Base-by-base conservation (phyloP, 2,329 filamentous ascomycete species). In the Trichoderma guizhouense region DNA sequence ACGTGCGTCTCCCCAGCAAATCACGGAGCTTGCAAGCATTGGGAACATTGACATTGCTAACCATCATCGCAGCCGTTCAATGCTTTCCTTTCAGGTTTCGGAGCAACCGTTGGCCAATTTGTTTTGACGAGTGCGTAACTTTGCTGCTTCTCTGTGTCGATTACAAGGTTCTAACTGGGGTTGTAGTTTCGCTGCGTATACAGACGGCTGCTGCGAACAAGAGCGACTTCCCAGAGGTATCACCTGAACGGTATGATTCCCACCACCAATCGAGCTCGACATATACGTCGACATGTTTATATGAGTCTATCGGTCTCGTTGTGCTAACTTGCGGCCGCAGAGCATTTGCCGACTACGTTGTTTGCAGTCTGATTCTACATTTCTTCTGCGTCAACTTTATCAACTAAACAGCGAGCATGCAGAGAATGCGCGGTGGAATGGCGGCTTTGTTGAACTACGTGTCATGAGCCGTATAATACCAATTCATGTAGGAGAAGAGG, bases 371-470 rank as follows among this genome's bases (percentile, higher is more conserved):
- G 81, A 93, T 98, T 81, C 85, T 98, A 82, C 96, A 99, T 86
- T 97, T 98, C 85, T 99, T 99, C 87, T 98, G 95, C 84, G 91
- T 98, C 81, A 99, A 99, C 88, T 99, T 99, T 83, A 98, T 99
- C 86, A 99, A 99, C 88, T 99, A 87, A 86, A 75, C 71, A n/a
- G 62, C 21, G 24, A 68, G 28, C 36, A 47, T 53, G 7, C 63
- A 47, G 55, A 32, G 72, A n/a, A 53, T 55, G 28, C 8, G 66
- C 57, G 63, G 64, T 30, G 47, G 65, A 51, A 53, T 21, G 18
- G 8, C 21, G 60, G 43, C 18, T 55, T 63, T n/a, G 32, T 64
- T 34, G 32, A 43, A 64, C 34, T 24, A 61, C 51, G n/a, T 60
- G 60, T 28, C 21, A 11, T 60, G 12, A 47, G 57, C 14, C 57